Conservation (phyloP, 331 rosid genomes). For the Quercus phellos region DNA sequence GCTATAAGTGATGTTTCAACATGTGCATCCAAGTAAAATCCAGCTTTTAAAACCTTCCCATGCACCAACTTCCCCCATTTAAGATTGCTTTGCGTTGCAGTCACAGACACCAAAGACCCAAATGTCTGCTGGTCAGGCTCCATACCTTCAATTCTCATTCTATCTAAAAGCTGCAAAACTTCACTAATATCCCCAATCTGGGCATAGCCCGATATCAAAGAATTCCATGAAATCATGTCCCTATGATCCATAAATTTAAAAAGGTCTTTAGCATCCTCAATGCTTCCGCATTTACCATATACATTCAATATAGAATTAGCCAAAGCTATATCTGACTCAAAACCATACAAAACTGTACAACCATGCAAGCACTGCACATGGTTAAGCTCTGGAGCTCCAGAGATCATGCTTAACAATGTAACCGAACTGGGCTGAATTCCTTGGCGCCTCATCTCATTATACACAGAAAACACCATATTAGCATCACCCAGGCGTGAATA, state of each 20-base stretch:
- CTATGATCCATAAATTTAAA: conserved; percentile 55
- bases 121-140: conserved; percentile 58
- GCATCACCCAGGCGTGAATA: conserved; percentile 39
- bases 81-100: conserved; percentile 42
- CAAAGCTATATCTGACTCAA: conserved; percentile 49
- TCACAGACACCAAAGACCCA: conserved; percentile 48
- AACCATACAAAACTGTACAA: conserved; percentile 55
- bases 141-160: conserved; percentile 47
- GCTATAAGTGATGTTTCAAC: conserved; percentile 59
- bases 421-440: conserved; percentile 66
- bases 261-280: conserved; percentile 55
- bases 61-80: conserved; percentile 67
- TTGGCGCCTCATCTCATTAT: conserved; percentile 45
- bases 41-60: conserved; percentile 59
- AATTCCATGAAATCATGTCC: conserved; percentile 80
- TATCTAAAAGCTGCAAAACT: conserved; percentile 38
- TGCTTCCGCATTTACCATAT: conserved; percentile 66
- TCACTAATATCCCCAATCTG: conserved; percentile 47
- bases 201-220: conserved; percentile 54
- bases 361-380: conserved; percentile 70
- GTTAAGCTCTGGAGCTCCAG: conserved; percentile 44
- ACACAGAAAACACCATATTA: conserved; percentile 42
- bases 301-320: conserved; percentile 58
- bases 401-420: conserved; percentile 58
- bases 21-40: conserved; percentile 51